Percentiles rank a stretch among this genome's conserved stretches.
phyloP scores from a whole-genome alignment of 495 filamentous ascomycete species.

The Lophiostoma macrostomum region DNA sequence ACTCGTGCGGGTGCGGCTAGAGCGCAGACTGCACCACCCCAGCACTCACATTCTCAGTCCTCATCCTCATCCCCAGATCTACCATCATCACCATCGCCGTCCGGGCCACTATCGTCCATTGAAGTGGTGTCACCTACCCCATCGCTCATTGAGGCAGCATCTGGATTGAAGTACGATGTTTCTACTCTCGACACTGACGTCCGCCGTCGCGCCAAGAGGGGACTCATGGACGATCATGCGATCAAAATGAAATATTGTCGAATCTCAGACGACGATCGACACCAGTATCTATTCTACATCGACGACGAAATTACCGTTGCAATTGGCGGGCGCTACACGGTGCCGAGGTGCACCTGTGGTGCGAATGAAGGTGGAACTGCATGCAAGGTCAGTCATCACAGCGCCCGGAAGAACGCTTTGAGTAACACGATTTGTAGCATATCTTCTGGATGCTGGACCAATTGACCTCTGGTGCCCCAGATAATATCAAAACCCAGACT shows the following conservation, averaged over 20 bases:
- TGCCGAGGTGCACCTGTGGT: conserved; percentile 29
- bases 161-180: conserved; percentile 27
- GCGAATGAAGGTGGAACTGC: conserved; percentile 28
- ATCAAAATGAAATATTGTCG: conserved; percentile 31
- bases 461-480: conserved; percentile 8
- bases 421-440: conserved; percentile 16
- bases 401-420: background rate
- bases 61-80: background rate
- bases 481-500: background rate
- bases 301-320: conserved; percentile 27
- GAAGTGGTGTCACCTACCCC: conserved; percentile 4
- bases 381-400: conserved; percentile 26
- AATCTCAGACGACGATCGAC: conserved; percentile 3
- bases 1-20: conserved; percentile 31
- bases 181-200: conserved; percentile 15
- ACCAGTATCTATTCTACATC: conserved; percentile 26
- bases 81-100: no score
- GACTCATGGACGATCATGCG: conserved; percentile 25
- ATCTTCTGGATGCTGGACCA: conserved; percentile 33
- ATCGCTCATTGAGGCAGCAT: conserved; percentile 12
- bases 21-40: conserved; percentile 5
- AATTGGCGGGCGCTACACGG: conserved; percentile 14
- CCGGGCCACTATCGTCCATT: no score
- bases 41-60: background rate
- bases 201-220: conserved; percentile 21